These are phyloP conservation scores for Penicillium maclennaniae DNA, from an alignment of 495 filamentous ascomycete species.

Conservation along the genomic window DNA sequence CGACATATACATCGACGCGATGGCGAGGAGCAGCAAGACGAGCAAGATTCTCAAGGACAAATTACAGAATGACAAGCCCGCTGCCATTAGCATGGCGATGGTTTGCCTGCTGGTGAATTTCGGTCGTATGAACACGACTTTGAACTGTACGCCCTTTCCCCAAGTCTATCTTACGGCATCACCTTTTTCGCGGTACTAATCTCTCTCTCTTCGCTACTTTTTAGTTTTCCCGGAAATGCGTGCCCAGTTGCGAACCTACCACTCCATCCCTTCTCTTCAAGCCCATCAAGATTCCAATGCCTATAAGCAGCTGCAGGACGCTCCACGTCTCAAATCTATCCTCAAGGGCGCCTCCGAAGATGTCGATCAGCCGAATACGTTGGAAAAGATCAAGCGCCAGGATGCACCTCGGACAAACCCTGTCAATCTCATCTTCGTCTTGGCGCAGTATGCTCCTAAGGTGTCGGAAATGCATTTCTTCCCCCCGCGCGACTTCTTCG, in stretches of 20 bases:
- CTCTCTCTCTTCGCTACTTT: conserved; percentile 24
- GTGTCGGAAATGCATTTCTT: conserved; percentile 92
- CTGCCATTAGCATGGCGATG: conserved; percentile 98
- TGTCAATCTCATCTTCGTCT: conserved; percentile 93
- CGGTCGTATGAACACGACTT: conserved; percentile 96
- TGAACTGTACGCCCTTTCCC: conserved; percentile 71
- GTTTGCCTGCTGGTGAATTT: conserved; percentile 96
- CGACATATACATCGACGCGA: conserved; percentile 95
- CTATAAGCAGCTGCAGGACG: conserved; percentile 97
- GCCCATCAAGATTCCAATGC: conserved; percentile 91
- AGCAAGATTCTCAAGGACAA: conserved; percentile 98
- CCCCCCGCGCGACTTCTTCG: conserved; percentile 83
- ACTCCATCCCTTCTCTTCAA: conserved; percentile 94
- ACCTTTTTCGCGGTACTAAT: conserved; percentile 11
- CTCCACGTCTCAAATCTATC: conserved; percentile 92
- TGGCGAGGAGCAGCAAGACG: conserved; percentile 98
- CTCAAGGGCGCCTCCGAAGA: conserved; percentile 96
- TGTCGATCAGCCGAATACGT: conserved; percentile 74
- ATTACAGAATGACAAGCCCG: conserved; percentile 83
- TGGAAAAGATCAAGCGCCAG: conserved; percentile 72
- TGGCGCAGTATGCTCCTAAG: conserved; percentile 85
- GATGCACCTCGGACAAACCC: conserved; percentile 85
- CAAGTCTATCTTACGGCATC: background rate
- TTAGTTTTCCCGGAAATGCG: conserved; percentile 99
- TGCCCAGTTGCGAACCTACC: conserved; percentile 94